Base-by-base conservation (phyloP, 345 rosid genomes). In the Eutrema yunnanense region DNA sequence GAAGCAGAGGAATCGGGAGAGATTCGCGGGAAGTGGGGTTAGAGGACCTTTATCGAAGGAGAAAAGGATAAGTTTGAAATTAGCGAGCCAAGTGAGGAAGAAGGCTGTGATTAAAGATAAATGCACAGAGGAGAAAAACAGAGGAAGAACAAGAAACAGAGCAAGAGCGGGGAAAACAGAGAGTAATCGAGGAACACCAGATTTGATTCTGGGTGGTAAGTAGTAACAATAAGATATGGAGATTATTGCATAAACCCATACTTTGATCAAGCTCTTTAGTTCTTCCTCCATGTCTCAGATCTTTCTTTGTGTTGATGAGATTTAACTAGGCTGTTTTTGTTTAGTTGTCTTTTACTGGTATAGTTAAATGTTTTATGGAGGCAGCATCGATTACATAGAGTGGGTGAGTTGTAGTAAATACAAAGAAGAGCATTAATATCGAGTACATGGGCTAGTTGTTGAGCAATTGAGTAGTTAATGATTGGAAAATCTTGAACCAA, bases 31-130 rank as follows among this genome's bases (percentile, higher is more conserved):
- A 4, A 37, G 11, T 44, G 76, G 71, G 11, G 65, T 59, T 5
- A 77, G 69, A n/a, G 87, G 86, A 5, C 79, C 82, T 71, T 58
- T 65, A 37, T 69, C 77, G 37, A 84, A 81, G 43, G 80, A 79
- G 54, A 86, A 83, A 36, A 78, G 84, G 1, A 80, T 70, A 32
- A 86, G 84, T 75, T 82, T 84, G 62, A 79, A 84, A 22, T 74
- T 86, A 22, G 82, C 81, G 1, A 81, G 54, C 85, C 83, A 85
- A 19, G 83, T 16, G 10, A 81, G 34, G 38, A 77, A 68, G 34
- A 79, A 71, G 2, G 76, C 43, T 1, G 60, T 55, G 60, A 13
- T 13, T 55, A 3, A 53, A n/a, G 26, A 38, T 9, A 71, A 59
- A 9, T 65, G 63, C 37, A 67, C 51, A 60, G 62, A 62, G 29